Evolutionary conservation across 805 yeast species (phyloP).

Genomic region (Pichia membranifaciens): DNA sequence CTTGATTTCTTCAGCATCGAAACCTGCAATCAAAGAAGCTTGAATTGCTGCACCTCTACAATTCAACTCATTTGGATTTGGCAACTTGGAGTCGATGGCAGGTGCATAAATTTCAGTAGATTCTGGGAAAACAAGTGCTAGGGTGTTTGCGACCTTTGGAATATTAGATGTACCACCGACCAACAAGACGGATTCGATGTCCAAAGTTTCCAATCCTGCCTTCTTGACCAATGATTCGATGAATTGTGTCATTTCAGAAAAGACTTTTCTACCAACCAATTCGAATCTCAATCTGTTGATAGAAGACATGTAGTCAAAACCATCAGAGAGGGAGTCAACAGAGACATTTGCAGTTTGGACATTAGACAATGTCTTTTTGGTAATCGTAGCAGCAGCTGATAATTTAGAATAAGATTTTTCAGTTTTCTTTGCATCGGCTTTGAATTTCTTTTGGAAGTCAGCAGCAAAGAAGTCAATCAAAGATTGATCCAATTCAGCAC

Average conservation of each 20-base stretch:
- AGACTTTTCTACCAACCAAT: conserved; percentile 72
- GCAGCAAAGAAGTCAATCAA: conserved; percentile 80
- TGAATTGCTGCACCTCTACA: conserved; percentile 96
- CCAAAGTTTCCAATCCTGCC: conserved; percentile 80
- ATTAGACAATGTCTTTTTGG: conserved; percentile 88
- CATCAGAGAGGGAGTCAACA: conserved; percentile 90
- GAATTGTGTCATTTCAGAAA: conserved; percentile 70
- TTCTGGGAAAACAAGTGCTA: conserved; percentile 76
- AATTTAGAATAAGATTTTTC: conserved; percentile 87
- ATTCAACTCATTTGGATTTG: conserved; percentile 82
- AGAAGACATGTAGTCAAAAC: conserved; percentile 86
- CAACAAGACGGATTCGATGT: conserved; percentile 82
- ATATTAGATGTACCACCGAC: conserved; percentile 92
- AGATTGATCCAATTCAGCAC: conserved; percentile 75
- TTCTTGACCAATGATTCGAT: conserved; percentile 68
- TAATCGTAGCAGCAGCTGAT: conserved; percentile 70
- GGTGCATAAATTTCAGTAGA: conserved; percentile 72
- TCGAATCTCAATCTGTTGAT: conserved; percentile 94
- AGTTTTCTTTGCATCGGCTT: conserved; percentile 72
- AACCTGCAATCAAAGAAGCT: conserved; percentile 79
- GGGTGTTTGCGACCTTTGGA: conserved; percentile 79
- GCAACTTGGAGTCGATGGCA: conserved; percentile 64
- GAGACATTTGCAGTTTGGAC: conserved; percentile 86
- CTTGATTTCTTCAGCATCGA: conserved; percentile 73
- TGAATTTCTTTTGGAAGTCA: conserved; percentile 87